A percentile compares a stretch with the other conserved stretches of the same genome.
phyloP scores from a whole-genome alignment of 2,329 filamentous ascomycete species.

The Gyromitra esculenta region DNA sequence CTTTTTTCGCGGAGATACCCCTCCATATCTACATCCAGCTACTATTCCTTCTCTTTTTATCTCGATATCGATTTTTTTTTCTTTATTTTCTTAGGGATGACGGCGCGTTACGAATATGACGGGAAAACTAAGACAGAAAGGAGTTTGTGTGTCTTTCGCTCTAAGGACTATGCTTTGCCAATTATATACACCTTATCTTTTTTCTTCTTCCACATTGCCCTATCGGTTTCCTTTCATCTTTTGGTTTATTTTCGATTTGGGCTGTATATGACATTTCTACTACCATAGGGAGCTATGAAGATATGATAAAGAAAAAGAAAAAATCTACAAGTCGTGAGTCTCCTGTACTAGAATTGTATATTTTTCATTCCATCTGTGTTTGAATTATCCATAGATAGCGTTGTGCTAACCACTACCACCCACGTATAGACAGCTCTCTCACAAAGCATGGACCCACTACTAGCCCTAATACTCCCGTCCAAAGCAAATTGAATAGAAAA shows the following conservation, averaged over 20 bases:
- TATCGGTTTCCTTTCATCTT: not conserved
- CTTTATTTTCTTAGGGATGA: not conserved
- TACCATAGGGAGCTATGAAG: slow-evolving; percentile 8
- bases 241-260: not conserved
- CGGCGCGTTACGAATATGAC: slow-evolving; percentile 30
- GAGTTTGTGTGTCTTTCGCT: slow-evolving; percentile 13
- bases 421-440: not conserved
- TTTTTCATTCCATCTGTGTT: not conserved
- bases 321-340: not conserved
- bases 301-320: slow-evolving; percentile 18
- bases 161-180: not conserved
- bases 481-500: not conserved
- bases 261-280: slow-evolving; percentile 7
- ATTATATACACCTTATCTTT: not conserved
- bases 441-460: not conserved
- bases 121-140: slow-evolving; percentile 20
- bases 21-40: slow-evolving; percentile 1
- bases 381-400: not conserved
- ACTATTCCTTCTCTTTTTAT: not conserved
- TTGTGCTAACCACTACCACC: not conserved
- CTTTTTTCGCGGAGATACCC: slow-evolving; percentile 35
- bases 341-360: not conserved
- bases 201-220: not conserved
- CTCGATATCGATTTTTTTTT: not conserved
- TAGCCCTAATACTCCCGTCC: not conserved